Percentiles rank a stretch among this genome's conserved stretches.
Conservation (phyloP, 129 eudicot genomes). For the carrot (Daucus carota) region DNA sequence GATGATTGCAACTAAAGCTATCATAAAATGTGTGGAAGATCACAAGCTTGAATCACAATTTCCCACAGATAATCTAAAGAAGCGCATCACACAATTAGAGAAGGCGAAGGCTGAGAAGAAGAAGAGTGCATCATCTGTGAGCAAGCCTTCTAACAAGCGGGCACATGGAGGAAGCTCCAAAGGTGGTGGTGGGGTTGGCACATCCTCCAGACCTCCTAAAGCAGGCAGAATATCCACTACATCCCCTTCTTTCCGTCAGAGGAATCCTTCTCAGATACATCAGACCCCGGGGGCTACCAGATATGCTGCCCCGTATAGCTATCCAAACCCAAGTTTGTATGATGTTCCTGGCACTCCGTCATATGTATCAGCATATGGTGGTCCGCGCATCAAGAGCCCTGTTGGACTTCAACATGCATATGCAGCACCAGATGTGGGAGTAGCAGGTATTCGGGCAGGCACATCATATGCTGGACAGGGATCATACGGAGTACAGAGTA, state of each 20-base stretch:
- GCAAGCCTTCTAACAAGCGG: constrained; percentile 36
- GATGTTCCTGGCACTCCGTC: constrained; percentile 19
- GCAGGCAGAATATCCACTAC: constrained; percentile 19
- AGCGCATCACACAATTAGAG: constrained; percentile 30
- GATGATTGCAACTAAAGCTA: constrained; percentile 21
- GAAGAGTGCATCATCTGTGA: constrained; percentile 15
- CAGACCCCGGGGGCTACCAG: constrained; percentile 22
- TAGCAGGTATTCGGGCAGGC: constrained; percentile 11
- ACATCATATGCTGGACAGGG: constrained; percentile 24
- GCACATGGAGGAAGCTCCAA: constrained; percentile 17
- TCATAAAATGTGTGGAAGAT: constrained; percentile 53
- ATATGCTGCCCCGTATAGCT: constrained; percentile 29
- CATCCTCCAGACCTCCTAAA: constrained; percentile 34
- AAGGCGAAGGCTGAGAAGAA: constrained; percentile 34
- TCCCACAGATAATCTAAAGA: constrained; percentile 25
- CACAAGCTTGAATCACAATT: constrained; percentile 44
- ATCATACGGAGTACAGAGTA: constrained; percentile 22
- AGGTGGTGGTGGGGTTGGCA: constrained; percentile 5
- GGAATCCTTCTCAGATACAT: constrained; percentile 20
- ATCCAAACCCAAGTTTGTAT: constrained; percentile 22
- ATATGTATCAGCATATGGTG: constrained; percentile 25
- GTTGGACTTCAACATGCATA: constrained; percentile 13
- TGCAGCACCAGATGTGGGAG: constrained; percentile 17
- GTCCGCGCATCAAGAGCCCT: constrained; percentile 23
- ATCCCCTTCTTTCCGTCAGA: constrained; percentile 27